Conservation (phyloP, 2,329 filamentous ascomycete species). For the Diplodia mutila region DNA sequence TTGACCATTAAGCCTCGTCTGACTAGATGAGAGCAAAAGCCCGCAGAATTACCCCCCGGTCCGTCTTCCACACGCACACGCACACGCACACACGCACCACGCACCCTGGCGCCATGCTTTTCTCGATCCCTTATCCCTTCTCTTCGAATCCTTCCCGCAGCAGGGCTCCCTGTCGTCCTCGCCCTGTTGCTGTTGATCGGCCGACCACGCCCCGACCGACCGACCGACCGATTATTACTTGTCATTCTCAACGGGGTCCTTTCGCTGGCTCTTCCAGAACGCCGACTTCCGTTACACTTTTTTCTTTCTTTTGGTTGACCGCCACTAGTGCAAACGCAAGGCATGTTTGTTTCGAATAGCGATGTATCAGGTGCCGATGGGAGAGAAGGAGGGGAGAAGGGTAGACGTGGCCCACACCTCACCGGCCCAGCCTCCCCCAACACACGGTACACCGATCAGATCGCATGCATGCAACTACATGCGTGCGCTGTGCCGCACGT, state of each 20-base stretch:
- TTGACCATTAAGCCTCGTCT: not conserved
- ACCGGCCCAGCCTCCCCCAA: no score
- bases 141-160: conserved; percentile 20
- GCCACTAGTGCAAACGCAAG: not conserved
- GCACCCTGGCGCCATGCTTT: not conserved
- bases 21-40: not conserved
- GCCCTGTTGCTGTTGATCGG: not conserved
- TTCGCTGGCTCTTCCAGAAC: conserved; percentile 21
- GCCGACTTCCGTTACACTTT: not conserved
- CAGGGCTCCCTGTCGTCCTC: not conserved
- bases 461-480: not conserved
- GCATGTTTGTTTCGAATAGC: conserved; percentile 3
- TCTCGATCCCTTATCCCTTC: conserved; percentile 4
- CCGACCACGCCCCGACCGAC: not conserved
- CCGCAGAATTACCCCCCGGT: no score
- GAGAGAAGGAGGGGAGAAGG: no score
- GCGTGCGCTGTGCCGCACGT: not conserved
- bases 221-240: no score
- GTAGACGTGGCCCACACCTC: no score
- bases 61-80: not conserved
- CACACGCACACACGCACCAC: not conserved
- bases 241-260: not conserved
- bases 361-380: not conserved
- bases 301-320: not conserved
- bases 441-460: not conserved